Conservation (phyloP, 1,284 basidiomycete genomes). For the Boletus albobrunnescens region DNA sequence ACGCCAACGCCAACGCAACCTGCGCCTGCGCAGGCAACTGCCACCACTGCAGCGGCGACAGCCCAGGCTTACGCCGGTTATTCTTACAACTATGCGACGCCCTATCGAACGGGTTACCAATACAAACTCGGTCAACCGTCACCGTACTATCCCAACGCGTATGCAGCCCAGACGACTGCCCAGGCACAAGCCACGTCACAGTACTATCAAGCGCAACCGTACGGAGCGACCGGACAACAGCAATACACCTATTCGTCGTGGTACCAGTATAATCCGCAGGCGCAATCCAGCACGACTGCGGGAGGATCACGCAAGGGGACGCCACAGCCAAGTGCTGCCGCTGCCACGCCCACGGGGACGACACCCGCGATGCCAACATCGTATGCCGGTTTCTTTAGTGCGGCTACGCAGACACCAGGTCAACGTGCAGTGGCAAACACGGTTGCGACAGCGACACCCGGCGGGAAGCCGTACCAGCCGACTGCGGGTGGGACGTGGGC, state of each 20-base stretch:
- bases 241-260: constrained; percentile 35
- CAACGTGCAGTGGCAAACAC: constrained; percentile 50
- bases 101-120: constrained; percentile 32
- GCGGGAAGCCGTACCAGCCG: constrained; percentile 30
- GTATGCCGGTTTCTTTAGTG: constrained; percentile 39
- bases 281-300: constrained; percentile 24
- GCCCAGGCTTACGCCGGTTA: constrained; percentile 29
- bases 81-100: constrained; percentile 27
- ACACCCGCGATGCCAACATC: constrained; percentile 32
- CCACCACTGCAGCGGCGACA: constrained; percentile 21
- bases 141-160: constrained; percentile 31
- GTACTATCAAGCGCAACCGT: constrained; percentile 33
- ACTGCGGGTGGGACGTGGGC: constrained; percentile 27
- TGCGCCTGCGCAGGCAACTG: constrained; percentile 23
- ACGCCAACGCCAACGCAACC: constrained; percentile 25
- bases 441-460: constrained; percentile 32
- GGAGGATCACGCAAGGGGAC: constrained; percentile 45
- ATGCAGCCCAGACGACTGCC: constrained; percentile 20
- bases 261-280: constrained; percentile 33
- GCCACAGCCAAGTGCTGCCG: constrained; percentile 40
- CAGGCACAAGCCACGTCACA: constrained; percentile 30
- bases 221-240: constrained; percentile 29
- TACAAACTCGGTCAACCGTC: constrained; percentile 33
- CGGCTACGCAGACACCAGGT: constrained; percentile 30
- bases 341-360: constrained; percentile 23